Evolutionary conservation across 768 basidiomycete genomes (phyloP).

Genomic region (Rhizopogon sp.): DNA sequence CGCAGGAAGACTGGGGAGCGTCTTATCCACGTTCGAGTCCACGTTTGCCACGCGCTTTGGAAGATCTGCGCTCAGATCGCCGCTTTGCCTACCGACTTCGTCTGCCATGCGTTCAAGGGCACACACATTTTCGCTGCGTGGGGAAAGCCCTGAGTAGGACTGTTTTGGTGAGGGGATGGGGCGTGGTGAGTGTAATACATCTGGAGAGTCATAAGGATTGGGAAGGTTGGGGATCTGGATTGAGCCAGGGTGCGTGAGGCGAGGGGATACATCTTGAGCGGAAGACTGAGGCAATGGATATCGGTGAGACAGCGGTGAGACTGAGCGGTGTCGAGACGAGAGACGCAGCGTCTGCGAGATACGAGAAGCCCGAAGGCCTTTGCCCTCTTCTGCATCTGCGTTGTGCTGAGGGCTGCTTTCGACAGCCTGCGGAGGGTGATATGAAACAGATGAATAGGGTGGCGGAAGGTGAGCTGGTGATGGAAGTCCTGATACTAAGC

Average conservation of each 20-base stretch:
- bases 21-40: constrained; percentile 42
- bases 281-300: constrained; percentile 34
- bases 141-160: constrained; percentile 29
- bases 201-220: constrained; percentile 28
- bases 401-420: constrained; percentile 10
- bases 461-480: constrained; percentile 22
- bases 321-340: constrained; percentile 53
- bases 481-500: constrained; percentile 31
- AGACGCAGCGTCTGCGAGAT: constrained; percentile 55
- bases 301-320: constrained; percentile 57
- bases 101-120: constrained; percentile 72
- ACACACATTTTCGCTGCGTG: constrained; percentile 46
- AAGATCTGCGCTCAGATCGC: constrained; percentile 23
- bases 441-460: constrained; percentile 24
- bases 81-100: constrained; percentile 33
- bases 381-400: constrained; percentile 48
- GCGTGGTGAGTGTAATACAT: constrained; percentile 56
- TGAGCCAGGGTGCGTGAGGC: constrained; percentile 13
- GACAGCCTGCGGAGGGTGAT: constrained; percentile 10
- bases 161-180: constrained; percentile 65
- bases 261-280: constrained; percentile 4
- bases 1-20: constrained; percentile 54
- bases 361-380: constrained; percentile 55
- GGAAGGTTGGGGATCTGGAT: constrained; percentile 19
- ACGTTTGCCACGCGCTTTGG: constrained; percentile 17